Base-by-base conservation (phyloP, 2,329 filamentous ascomycete genomes). In the Colletotrichum nymphaeae region DNA sequence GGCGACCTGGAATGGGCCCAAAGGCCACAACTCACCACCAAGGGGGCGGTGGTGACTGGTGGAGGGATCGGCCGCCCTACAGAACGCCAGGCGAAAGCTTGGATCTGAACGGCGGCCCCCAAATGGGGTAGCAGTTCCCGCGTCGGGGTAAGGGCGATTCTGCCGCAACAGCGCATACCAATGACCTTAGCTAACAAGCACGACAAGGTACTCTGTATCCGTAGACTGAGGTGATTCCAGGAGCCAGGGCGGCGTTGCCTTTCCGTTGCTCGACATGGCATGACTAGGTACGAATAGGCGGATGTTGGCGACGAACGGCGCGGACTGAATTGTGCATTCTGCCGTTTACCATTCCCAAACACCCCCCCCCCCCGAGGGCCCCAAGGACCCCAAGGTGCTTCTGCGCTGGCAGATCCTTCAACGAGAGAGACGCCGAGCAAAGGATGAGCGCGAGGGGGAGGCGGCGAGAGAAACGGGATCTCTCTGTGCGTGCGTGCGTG, bases 61-160 rank as follows among this genome's bases (percentile, higher is more conserved):
- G 32, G 37, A 49, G 42, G 28, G 63, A 68, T 58, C 57, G 49
- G 69, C 49, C 35, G 64, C 52, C 26, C 26, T 42, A 26, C 4
- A 55, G 30, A 49, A 46, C n/a, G 46, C 56, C 46, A 56, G 52
- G 46, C 46, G 46, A 69, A 72, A 52, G 52, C 30, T 64, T 63
- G 59, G 66, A 22, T 52, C 55, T 42, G 42, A 42, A 59, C 52
- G 67, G 67, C 55, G 62, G 67, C 60, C 30, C 62, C 37, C 42
- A 24, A 59, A 66, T 59, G 30, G 7, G 62, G 62, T 53, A 66
- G 58, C 52, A 19, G 60, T 59, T 37, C 53, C 32, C 53, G 35
- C 16, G 35, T 22, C 35, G 67, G 67, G 35, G 35, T n/a, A 42
- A 46, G 32, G 37, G 9, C 35, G 19, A 32, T 28, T 49, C 5